Evolutionary conservation across 805 yeast genomes (phyloP).

Genomic region (Wickerhamiella hasegawae): DNA sequence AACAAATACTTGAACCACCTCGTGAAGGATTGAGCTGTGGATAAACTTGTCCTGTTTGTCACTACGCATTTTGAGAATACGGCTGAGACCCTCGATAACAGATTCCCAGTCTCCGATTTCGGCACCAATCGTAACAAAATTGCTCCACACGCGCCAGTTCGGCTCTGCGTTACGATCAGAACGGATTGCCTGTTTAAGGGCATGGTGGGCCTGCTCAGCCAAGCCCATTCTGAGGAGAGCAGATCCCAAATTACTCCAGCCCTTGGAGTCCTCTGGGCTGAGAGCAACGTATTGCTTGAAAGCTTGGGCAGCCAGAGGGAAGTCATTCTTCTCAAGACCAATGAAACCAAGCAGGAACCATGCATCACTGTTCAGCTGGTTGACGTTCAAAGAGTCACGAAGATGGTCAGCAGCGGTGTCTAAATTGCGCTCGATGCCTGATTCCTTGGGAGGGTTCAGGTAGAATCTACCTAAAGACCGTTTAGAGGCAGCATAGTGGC

Average conservation of each 20-base stretch:
- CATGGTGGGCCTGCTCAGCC: constrained; percentile 64
- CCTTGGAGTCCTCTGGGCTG: constrained; percentile 62
- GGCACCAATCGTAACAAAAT: constrained; percentile 66
- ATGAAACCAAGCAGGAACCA: constrained; percentile 91
- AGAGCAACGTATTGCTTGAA: constrained; percentile 79
- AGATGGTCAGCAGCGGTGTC: constrained; percentile 45
- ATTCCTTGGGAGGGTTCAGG: constrained; percentile 43
- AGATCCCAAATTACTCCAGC: constrained; percentile 88
- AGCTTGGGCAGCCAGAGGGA: constrained; percentile 74
- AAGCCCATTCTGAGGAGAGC: constrained; percentile 52
- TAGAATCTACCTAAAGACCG: constrained; percentile 61
- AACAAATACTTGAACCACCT: constrained; percentile 35
- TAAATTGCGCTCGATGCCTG: constrained; percentile 37
- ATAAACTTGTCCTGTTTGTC: constrained; percentile 41
- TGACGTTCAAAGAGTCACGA: constrained; percentile 54
- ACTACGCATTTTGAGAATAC: constrained; percentile 40
- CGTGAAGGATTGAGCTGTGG: constrained; percentile 63
- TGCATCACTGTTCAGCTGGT: constrained; percentile 61
- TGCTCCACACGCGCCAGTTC: constrained; percentile 87
- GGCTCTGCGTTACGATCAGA: constrained; percentile 41
- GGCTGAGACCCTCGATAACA: constrained; percentile 58
- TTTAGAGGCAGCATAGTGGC: constrained; percentile 72
- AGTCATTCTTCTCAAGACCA: constrained; percentile 58
- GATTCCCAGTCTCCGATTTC: constrained; percentile 80
- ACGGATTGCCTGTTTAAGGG: constrained; percentile 64